These are phyloP conservation scores for Saccharomycopsis vini DNA, from an alignment of 805 yeast genomes.

Conservation along the genomic window DNA sequence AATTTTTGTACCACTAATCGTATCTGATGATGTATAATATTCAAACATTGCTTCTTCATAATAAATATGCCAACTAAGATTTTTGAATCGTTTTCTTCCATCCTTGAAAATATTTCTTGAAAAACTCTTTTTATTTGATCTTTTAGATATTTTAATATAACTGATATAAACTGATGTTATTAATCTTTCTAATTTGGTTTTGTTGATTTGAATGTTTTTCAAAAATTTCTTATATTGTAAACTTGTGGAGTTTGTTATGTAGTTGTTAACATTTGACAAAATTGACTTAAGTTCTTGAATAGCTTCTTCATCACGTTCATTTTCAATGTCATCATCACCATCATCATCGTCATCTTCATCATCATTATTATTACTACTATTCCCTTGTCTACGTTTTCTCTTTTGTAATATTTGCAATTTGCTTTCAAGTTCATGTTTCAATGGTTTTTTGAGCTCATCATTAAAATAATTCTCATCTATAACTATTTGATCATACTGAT, in stretches of 20 bases:
- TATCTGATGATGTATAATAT: constrained; percentile 38
- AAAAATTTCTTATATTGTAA: constrained; percentile 2
- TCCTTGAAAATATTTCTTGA: constrained; percentile 50
- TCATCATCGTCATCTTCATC: constrained; percentile 12
- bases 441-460: constrained; percentile 23
- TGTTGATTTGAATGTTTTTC: constrained; percentile 17
- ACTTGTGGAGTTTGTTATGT: constrained; percentile 19
- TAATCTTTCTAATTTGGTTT: constrained; percentile 21
- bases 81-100: constrained; percentile 64
- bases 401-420: background rate
- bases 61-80: constrained; percentile 65
- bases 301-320: constrained; percentile 9
- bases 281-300: constrained; percentile 6
- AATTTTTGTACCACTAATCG: constrained; percentile 46
- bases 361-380: background rate
- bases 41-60: constrained; percentile 80
- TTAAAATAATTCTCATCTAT: constrained; percentile 18
- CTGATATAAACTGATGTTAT: constrained; percentile 57
- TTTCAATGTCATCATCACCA: constrained; percentile 12
- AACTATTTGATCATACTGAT: constrained; percentile 26
- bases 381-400: too few relatives aligned
- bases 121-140: constrained; percentile 30
- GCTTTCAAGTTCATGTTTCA: constrained; percentile 20
- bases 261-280: constrained; percentile 14
- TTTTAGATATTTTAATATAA: constrained; percentile 62